phyloP scores from a whole-genome alignment of 2,329 filamentous ascomycete species.

The Emmonsiellopsis sp. region DNA sequence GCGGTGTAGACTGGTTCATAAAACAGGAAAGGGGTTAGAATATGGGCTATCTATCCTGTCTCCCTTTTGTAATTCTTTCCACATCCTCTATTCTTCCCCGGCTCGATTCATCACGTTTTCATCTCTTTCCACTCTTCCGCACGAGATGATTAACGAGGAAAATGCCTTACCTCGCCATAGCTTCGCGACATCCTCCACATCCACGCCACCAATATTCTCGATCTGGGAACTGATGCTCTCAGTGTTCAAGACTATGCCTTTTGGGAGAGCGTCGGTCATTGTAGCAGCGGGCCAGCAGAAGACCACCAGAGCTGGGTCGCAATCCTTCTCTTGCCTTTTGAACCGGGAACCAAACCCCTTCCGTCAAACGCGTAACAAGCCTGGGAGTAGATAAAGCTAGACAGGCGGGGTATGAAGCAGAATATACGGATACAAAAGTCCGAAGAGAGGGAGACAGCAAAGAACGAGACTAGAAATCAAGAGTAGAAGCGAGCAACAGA shows the following conservation, averaged over 20 bases:
- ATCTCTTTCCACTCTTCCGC: background rate
- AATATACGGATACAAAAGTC: background rate
- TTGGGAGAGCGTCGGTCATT: slow-evolving; percentile 32
- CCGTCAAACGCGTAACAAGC: background rate
- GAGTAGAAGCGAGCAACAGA: background rate
- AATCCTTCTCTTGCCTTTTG: slow-evolving; percentile 1
- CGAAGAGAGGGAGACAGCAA: background rate
- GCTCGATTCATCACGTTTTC: background rate
- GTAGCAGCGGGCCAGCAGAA: slow-evolving; percentile 3
- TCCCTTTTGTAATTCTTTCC: background rate
- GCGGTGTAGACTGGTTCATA: slow-evolving; percentile 34
- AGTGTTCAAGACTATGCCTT: slow-evolving; percentile 30
- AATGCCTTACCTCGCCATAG: slow-evolving; percentile 40
- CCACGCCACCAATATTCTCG: slow-evolving; percentile 26
- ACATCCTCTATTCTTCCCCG: background rate
- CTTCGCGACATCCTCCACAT: slow-evolving; percentile 31
- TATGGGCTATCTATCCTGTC: background rate
- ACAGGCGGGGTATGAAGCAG: no score
- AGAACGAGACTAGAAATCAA: slow-evolving; percentile 1
- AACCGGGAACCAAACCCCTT: background rate
- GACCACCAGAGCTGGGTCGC: background rate
- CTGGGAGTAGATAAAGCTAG: no score
- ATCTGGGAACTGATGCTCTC: slow-evolving; percentile 28
- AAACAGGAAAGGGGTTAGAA: slow-evolving; percentile 2
- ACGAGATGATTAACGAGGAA: slow-evolving; percentile 2